Evolutionary conservation across 371 early-diverging fungal species (phyloP), one percentile per base, ranked within the genome.

Genomic region (Enterocytospora artemiae): DNA sequence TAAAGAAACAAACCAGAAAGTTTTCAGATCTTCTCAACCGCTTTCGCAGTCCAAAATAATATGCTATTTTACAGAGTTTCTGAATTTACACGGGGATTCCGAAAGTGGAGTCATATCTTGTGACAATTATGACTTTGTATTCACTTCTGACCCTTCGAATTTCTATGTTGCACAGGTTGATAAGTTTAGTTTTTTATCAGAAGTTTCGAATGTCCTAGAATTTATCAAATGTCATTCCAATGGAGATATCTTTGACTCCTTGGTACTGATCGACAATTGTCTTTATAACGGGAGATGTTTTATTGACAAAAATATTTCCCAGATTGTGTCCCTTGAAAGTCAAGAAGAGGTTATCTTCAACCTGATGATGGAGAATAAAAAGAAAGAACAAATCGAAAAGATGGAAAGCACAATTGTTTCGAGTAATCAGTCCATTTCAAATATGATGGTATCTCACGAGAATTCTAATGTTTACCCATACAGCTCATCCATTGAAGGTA

Each of bases 331-430:
- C 20, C 67, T 74, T 68, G 75, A 75, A n/a, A 68, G 65, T 36
- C 72, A 72, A 45, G 72, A 75, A 48, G 75, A 75, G 55, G 59
- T 64, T 39, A 65, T 75, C 20, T 58, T 72, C 34, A 60, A 75
- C 3, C 54, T 72, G 66, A 72, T 75, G 72, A 58, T 67, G 55
- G 60, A 31, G 71, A 70, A 34, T 65, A 72, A 54, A 45, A 46
- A 49, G 31, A 24, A 32, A 72, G 72, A 50, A 52, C 60, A 18
- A 43, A 45, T 2, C 56, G 63, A 34, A 68, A 62, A 46, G 54
- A 65, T 25, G 69, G 63, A 46, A 61, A 61, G 36, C 22, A 56
- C n/a, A 36, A 61, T 39, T n/a, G n/a, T n/a, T n/a, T n/a, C n/a
- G n/a, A n/a, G n/a, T n/a, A n/a, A n/a, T n/a, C n/a, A n/a, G n/a